Base-by-base conservation (phyloP, 352 stramenopile genomes). In the Globisporangium orthogonon region DNA sequence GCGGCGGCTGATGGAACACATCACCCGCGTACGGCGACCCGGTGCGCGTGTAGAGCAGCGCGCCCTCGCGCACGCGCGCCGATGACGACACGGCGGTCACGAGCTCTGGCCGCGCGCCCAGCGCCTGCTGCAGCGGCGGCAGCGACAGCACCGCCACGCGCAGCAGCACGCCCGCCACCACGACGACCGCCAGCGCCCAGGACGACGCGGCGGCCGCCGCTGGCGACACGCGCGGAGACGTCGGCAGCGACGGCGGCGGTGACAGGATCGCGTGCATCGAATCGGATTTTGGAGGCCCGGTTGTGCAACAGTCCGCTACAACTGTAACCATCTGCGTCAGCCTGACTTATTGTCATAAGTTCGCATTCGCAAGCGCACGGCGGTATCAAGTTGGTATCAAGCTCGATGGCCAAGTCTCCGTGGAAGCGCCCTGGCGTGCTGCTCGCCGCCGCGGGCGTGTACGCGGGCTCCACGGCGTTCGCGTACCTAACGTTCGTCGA, bases 401-500 rank as follows among this genome's bases (percentile, higher is more conserved):
- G 23, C 23, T 0, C 23, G 23, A 76, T 76, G 65, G 55, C 66
- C 30, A 60, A 53, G 35, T 46, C 67, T 2, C 18, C 77, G 35
- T 74, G 66, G 50, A 78, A 81, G 54, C 71, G 75, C 7, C 76
- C 81, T 37, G 60, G 70, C 35, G 62, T 89, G 50, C 52, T 91
- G 54, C 63, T 89, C 31, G 74, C 73, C 13, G 77, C 80, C 33
- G 76, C 67, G 29, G 54, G 63, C 14, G 66, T 93, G 18, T 93
- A 93, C 66, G 65, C 66, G 0, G 73, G 73, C 50, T 73, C 78
- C 15, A 66, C 77, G 4, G 68, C 74, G 50, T 71, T 64, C 44
- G 81, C 80, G 61, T 91, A 90, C 58, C 52, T 93, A 58, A 83
- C 78, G 40, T 72, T 93, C 43, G 87, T 90, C 54, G 78, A 93